Evolutionary conservation across 2,329 filamentous ascomycete genomes (phyloP), one percentile per base, ranked within the genome.

Genomic region (Aspergillus floridensis): DNA sequence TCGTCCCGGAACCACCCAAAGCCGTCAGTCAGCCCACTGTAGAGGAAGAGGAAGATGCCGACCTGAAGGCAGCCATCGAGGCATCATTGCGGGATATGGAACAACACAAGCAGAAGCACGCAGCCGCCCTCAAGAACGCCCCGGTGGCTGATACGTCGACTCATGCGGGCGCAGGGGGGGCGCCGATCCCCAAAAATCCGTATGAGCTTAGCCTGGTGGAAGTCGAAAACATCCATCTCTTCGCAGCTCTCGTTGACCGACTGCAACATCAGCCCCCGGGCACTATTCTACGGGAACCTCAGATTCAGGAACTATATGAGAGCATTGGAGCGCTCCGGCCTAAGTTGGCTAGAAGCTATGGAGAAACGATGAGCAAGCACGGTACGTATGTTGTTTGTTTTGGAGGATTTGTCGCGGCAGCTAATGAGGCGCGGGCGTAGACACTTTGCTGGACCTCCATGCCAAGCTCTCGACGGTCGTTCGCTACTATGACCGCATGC

Each of bases 291-390:
- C 85, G 95, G 52, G 95, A 99, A 70, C 95, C 95, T 1, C 95
- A 98, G 73, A 97, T 99, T 53, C 95, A 99, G 76, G 95, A 99
- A 77, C 81, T 99, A 4, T 99, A 99, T 73, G 95, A 98, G 71
- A 96, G 93, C 68, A 98, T 99, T 68, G 92, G 93, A n/a, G 84
- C 92, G 16, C 80, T 99, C 63, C 86, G 95, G 53, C 95, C 95
- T 1, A 99, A 99, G 75, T 82, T 99, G 57, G 95, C 95, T 4
- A 86, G 95, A 59, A 97, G 93, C 0, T 97, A 98, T 72, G 95
- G 95, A 57, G 95, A 99, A 79, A 97, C 95, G 0, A 98, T 99
- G 95, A 98, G 95, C 84, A 99, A 99, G 77, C 95, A 98, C 75
- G 93, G 91, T 91, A 80, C 73, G 86, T 77, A 29, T 11, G 46